A percentile compares a stretch with the other conserved stretches of the same genome.
Conservation (phyloP, 1,284 basidiomycete species). For the Fistulinella staudtii region DNA sequence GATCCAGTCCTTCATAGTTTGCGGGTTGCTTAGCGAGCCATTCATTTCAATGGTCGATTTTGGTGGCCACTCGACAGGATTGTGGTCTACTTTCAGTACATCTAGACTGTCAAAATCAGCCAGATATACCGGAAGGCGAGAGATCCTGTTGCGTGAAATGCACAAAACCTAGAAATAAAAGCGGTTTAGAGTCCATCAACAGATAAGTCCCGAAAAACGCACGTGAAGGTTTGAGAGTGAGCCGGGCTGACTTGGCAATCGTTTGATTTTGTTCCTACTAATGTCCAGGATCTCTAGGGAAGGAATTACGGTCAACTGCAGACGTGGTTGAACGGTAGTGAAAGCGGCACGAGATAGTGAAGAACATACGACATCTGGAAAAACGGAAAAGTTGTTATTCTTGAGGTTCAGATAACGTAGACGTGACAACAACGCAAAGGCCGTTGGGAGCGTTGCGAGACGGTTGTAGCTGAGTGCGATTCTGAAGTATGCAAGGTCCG, state of each 20-base stretch:
- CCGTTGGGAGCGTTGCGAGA: conserved; percentile 74
- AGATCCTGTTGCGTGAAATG: conserved; percentile 82
- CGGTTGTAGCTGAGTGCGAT: conserved; percentile 87
- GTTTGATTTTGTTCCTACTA: conserved; percentile 87
- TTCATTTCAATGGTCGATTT: conserved; percentile 46
- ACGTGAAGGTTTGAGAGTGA: conserved; percentile 77
- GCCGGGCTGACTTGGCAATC: conserved; percentile 78
- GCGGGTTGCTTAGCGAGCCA: conserved; percentile 42
- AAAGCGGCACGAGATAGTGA: background rate
- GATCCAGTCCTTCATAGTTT: conserved; percentile 70
- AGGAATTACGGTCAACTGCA: conserved; percentile 81
- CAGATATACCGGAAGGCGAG: conserved; percentile 77
- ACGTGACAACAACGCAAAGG: conserved; percentile 73
- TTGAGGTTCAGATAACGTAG: conserved; percentile 93
- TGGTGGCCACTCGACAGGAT: conserved; percentile 92
- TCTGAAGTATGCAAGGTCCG: conserved; percentile 38
- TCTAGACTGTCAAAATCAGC: conserved; percentile 70
- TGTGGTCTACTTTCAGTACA: conserved; percentile 85
- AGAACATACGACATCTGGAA: conserved; percentile 80
- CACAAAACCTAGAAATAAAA: conserved; percentile 67
- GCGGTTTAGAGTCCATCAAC: conserved; percentile 9
- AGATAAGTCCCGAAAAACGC: conserved; percentile 24
- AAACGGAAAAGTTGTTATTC: conserved; percentile 79
- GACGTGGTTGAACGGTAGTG: conserved; percentile 10
- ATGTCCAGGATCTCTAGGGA: conserved; percentile 93